These are phyloP conservation scores for Platismatia glauca DNA, from an alignment of 495 filamentous ascomycete genomes.

Conservation along the genomic window DNA sequence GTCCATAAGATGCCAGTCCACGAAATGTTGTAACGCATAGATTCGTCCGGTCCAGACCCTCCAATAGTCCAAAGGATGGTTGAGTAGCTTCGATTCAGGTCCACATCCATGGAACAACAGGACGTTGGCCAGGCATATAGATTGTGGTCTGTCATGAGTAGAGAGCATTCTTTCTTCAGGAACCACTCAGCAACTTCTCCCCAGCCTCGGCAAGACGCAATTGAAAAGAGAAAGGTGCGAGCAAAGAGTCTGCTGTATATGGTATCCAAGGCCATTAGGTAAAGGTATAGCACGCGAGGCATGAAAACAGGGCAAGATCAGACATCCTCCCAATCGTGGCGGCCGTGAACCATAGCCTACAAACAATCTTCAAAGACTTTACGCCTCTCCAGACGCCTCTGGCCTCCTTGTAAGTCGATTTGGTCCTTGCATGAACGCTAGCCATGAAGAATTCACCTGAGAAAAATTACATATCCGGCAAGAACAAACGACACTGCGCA, in stretches of 20 bases:
- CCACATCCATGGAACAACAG: not conserved
- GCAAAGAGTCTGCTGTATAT: constrained; percentile 9
- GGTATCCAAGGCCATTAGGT: constrained; percentile 14
- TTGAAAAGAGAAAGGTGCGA: not conserved
- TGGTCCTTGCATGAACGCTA: constrained; percentile 2
- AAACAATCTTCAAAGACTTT: not conserved
- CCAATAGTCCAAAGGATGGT: not conserved
- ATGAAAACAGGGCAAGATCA: constrained; percentile 1
- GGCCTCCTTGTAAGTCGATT: not conserved
- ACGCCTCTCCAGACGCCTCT: not conserved
- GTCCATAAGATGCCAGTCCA: not conserved
- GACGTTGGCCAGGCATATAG: not conserved
- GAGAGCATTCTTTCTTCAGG: not conserved
- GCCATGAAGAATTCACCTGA: not conserved
- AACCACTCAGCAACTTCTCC: not conserved
- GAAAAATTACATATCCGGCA: not conserved
- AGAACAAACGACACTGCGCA: constrained; percentile 3
- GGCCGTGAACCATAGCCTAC: not conserved
- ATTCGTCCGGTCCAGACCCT: not conserved
- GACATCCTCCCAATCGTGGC: constrained; percentile 7
- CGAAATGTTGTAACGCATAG: not conserved
- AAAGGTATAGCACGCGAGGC: not conserved
- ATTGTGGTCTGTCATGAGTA: not conserved
- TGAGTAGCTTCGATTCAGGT: not conserved
- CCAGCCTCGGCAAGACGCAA: not conserved